Conservation (phyloP, 768 basidiomycete genomes). For the Collybiopsis confluens region DNA sequence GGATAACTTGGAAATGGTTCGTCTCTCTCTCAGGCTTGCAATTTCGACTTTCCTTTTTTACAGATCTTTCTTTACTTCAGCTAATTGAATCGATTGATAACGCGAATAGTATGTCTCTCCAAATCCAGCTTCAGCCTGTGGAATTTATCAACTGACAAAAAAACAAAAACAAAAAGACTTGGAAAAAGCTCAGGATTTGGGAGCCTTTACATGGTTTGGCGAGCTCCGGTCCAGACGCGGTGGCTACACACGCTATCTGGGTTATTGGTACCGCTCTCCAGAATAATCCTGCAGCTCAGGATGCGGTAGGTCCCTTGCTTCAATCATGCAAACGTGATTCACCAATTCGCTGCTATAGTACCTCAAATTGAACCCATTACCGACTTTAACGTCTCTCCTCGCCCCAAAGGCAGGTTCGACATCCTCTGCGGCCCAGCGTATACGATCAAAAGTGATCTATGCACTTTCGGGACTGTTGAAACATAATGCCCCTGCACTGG, state of each 20-base stretch:
- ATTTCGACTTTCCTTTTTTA: background rate
- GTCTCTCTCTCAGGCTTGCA: conserved; percentile 21
- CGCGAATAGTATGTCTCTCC: conserved; percentile 59
- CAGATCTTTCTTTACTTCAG: conserved; percentile 31
- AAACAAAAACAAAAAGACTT: conserved; percentile 74
- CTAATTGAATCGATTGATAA: conserved; percentile 88
- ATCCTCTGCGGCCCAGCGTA: conserved; percentile 24
- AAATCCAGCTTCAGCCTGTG: background rate
- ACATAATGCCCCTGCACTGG: conserved; percentile 68
- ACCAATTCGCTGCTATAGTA: conserved; percentile 38
- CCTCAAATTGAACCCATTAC: conserved; percentile 60
- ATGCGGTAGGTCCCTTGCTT: conserved; percentile 39
- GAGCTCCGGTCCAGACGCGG: conserved; percentile 47
- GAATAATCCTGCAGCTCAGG: conserved; percentile 84
- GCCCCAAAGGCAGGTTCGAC: conserved; percentile 45
- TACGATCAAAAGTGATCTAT: conserved; percentile 81
- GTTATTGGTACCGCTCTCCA: conserved; percentile 86
- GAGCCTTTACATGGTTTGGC: conserved; percentile 66
- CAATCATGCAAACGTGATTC: background rate
- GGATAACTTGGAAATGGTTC: conserved; percentile 86
- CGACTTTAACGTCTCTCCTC: conserved; percentile 59
- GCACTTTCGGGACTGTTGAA: conserved; percentile 74
- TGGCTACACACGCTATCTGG: conserved; percentile 75
- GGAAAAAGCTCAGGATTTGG: conserved; percentile 74
- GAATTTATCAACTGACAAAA: no score